Evolutionary conservation across 2,329 filamentous ascomycete genomes (phyloP).

Genomic region (Coleophoma cylindrospora): DNA sequence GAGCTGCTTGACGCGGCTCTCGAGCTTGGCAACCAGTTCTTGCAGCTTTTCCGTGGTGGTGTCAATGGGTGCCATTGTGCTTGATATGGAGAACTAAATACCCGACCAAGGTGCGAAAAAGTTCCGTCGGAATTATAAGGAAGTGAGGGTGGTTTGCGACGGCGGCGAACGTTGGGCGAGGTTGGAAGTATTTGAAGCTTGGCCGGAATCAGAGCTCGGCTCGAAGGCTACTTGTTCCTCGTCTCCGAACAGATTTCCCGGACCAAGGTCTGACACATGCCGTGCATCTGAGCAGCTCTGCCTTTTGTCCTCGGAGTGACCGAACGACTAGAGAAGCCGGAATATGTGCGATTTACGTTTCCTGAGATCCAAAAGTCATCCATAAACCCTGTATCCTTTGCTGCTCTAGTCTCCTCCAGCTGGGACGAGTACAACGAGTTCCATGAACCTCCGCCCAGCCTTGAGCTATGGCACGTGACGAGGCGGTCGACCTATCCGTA

Average conservation of each 20-base stretch:
- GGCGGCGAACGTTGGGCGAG: conserved; percentile 8
- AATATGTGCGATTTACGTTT: too few species aligned
- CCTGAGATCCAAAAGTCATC: too few species aligned
- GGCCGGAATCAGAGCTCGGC: neutral
- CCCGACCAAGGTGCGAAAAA: conserved; percentile 20
- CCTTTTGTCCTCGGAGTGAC: neutral
- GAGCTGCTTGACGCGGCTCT: conserved; percentile 79
- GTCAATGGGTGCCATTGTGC: conserved; percentile 83
- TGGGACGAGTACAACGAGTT: too few species aligned
- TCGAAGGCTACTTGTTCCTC: neutral
- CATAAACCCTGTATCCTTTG: too few species aligned
- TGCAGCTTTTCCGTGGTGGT: conserved; percentile 77
- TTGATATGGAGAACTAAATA: conserved; percentile 13
- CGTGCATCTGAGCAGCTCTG: too few species aligned
- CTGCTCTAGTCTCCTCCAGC: too few species aligned
- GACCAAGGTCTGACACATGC: neutral
- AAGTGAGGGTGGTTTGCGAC: conserved; percentile 11
- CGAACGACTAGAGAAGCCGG: neutral
- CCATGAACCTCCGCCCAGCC: too few species aligned
- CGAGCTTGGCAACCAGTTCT: conserved; percentile 76
- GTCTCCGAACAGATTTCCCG: neutral
- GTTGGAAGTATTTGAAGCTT: conserved; percentile 5
- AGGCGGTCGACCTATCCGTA: conserved; percentile 5
- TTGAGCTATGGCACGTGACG: conserved; percentile 4
- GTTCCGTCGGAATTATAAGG: conserved; percentile 4